phyloP scores from a whole-genome alignment of 2,329 filamentous ascomycete species.

The Alternaria sp. region DNA sequence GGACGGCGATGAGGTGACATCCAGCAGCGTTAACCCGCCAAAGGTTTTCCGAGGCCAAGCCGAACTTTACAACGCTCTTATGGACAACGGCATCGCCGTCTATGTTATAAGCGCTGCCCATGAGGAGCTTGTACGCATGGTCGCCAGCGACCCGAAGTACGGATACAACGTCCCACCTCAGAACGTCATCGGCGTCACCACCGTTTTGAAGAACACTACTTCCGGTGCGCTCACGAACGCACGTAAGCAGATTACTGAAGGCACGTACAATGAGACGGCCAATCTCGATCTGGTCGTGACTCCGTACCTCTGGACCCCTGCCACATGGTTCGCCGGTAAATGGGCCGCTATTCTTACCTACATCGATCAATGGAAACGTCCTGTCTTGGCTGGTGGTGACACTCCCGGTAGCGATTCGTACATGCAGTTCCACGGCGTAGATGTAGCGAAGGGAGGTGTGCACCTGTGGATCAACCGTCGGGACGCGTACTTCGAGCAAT shows the following conservation, averaged over 20 bases:
- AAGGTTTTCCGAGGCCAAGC: slow-evolving; percentile 38
- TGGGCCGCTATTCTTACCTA: slow-evolving; percentile 45
- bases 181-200: slow-evolving; percentile 45
- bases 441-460: slow-evolving; percentile 39
- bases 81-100: slow-evolving; percentile 42
- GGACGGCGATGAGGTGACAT: slow-evolving; percentile 36
- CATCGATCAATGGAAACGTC: slow-evolving; percentile 44
- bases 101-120: slow-evolving; percentile 43
- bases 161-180: slow-evolving; percentile 43
- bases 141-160: slow-evolving; percentile 44
- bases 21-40: slow-evolving; percentile 32
- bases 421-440: slow-evolving; percentile 45
- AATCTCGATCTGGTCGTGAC: slow-evolving; percentile 39
- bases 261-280: slow-evolving; percentile 34
- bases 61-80: slow-evolving; percentile 42
- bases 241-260: slow-evolving; percentile 37
- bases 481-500: slow-evolving; percentile 28
- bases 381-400: slow-evolving; percentile 38
- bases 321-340: slow-evolving; percentile 44
- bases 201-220: slow-evolving; percentile 37
- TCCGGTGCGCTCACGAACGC: slow-evolving; percentile 40
- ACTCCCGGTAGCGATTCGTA: slow-evolving; percentile 44
- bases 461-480: slow-evolving; percentile 43
- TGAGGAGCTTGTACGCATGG: slow-evolving; percentile 46
- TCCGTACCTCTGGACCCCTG: slow-evolving; percentile 42